phyloP scores from a whole-genome alignment of 140 eudicot genomes.

The Eryngium alpinum region DNA sequence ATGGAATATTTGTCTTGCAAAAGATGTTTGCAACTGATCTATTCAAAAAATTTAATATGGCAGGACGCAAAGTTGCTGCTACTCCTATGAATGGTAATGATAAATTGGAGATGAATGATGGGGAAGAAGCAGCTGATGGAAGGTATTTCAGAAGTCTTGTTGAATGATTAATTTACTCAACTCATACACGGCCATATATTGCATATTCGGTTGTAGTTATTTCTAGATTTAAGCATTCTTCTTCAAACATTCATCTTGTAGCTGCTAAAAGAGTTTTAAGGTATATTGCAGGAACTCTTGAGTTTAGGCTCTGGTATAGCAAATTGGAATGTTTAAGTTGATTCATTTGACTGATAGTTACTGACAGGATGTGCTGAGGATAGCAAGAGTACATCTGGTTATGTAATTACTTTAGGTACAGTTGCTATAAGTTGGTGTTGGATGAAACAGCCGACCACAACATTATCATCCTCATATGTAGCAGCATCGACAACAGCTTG shows the following conservation, averaged over 20 bases:
- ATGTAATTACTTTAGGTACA: too few relatives aligned
- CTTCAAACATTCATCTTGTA: not conserved
- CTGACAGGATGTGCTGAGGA: too few relatives aligned
- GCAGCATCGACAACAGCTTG: too few relatives aligned
- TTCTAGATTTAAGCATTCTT: not conserved
- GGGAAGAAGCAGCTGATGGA: not conserved
- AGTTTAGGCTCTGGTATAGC: not conserved
- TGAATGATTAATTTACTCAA: conserved; percentile 15
- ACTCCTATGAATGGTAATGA: conserved; percentile 19
- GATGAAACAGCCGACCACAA: too few relatives aligned
- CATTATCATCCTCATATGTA: too few relatives aligned
- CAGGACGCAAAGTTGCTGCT: not conserved
- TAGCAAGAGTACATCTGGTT: too few relatives aligned
- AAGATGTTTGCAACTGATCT: not conserved
- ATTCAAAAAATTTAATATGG: conserved; percentile 7
- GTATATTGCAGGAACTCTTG: conserved; percentile 1
- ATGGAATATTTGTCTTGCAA: not conserved
- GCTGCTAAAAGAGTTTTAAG: conserved; percentile 4
- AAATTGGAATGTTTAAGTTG: too few relatives aligned
- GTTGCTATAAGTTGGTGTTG: too few relatives aligned
- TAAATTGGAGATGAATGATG: conserved; percentile 14
- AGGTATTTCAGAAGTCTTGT: conserved; percentile 13
- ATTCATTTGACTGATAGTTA: too few relatives aligned
- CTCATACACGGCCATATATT: conserved; percentile 8
- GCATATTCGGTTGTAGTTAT: conserved; percentile 1